These are phyloP conservation scores for Nicotiana sylvestris DNA, from an alignment of 257 asterid genomes.

Conservation along the genomic window DNA sequence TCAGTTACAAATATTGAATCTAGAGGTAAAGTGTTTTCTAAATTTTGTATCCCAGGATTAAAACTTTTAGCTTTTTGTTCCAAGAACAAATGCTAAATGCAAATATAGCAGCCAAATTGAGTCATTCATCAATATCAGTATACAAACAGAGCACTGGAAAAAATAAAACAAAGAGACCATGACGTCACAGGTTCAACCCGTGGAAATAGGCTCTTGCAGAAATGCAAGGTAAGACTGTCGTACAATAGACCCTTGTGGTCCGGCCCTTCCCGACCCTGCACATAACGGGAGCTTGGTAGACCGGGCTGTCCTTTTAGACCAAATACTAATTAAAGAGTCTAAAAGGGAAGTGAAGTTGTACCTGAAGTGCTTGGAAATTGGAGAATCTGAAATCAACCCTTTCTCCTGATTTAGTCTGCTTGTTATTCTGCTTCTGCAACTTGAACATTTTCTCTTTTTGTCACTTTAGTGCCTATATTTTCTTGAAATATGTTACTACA, in stretches of 20 bases:
- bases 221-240: too few relatives aligned
- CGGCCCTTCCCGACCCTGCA: too few relatives aligned
- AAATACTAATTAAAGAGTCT: not conserved
- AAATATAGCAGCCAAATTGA: not conserved
- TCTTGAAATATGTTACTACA: constrained; percentile 1
- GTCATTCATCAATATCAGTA: not conserved
- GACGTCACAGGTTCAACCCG: too few relatives aligned
- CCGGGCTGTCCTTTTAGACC: too few relatives aligned
- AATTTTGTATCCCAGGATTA: not conserved
- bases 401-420: constrained; percentile 38
- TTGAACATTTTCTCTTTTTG: constrained; percentile 49
- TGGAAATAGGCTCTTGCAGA: too few relatives aligned
- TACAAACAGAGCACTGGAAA: not conserved
- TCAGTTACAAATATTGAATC: not conserved
- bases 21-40: not conserved
- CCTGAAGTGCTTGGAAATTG: constrained; percentile 91
- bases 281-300: too few relatives aligned
- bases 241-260: too few relatives aligned
- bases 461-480: constrained; percentile 8
- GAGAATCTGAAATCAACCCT: constrained; percentile 80
- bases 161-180: not conserved
- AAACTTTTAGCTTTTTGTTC: not conserved
- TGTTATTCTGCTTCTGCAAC: constrained; percentile 45
- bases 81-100: not conserved
- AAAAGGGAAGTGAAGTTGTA: constrained; percentile 1